phyloP scores from a whole-genome alignment of 257 asterid genomes.

The Anisodus tanguticus region DNA sequence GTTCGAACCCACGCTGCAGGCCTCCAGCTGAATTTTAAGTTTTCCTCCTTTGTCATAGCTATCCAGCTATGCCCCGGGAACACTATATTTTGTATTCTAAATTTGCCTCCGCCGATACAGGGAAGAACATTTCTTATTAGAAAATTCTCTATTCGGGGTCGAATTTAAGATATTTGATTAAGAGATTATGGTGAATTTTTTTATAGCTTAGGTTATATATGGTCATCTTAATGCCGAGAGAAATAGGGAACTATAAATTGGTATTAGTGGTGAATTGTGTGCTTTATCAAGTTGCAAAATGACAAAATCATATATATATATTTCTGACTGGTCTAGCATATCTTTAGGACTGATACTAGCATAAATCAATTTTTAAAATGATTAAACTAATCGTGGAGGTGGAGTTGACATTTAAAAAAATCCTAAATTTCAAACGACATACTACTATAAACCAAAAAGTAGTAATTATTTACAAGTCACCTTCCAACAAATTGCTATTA shows the following conservation, averaged over 20 bases:
- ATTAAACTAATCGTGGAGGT: not conserved
- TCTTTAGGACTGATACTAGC: too few relatives aligned
- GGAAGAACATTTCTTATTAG: not conserved
- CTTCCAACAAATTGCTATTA: not conserved
- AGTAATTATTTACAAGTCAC: not conserved
- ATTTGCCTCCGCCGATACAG: not conserved
- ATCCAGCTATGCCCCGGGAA: too few relatives aligned
- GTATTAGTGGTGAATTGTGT: not conserved
- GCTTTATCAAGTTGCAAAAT: not conserved
- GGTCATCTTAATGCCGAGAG: not conserved
- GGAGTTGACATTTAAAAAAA: not conserved
- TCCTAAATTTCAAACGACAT: not conserved
- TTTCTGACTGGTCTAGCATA: too few relatives aligned
- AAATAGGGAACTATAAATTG: not conserved
- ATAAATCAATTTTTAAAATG: not conserved
- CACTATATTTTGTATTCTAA: not conserved
- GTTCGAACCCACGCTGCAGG: too few relatives aligned
- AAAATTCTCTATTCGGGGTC: not conserved
- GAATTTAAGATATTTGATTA: not conserved
- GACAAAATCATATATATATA: too few relatives aligned
- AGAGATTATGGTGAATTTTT: not conserved
- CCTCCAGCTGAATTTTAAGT: too few relatives aligned
- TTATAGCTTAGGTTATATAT: not conserved
- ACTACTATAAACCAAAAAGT: not conserved
- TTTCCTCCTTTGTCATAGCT: too few relatives aligned